These are phyloP conservation scores for Ogataea siamensis DNA, from an alignment of 805 yeast species.

Conservation along the genomic window DNA sequence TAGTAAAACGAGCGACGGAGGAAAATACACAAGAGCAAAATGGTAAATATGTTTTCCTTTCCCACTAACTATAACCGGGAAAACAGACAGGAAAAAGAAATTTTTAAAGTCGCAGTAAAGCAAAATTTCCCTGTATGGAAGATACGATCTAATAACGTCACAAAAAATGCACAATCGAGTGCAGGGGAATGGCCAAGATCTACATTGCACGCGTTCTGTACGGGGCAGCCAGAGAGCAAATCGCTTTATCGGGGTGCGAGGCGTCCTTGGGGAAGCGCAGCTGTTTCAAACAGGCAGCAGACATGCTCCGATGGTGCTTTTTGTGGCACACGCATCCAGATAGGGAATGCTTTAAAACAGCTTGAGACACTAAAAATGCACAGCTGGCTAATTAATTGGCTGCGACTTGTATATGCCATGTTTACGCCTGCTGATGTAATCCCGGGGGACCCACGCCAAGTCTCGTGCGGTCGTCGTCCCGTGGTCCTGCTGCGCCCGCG, in stretches of 20 bases:
- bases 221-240: not conserved
- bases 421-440: no score
- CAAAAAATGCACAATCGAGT: constrained; percentile 1
- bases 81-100: constrained; percentile 4
- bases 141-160: constrained; percentile 2
- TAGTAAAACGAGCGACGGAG: constrained; percentile 1
- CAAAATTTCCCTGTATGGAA: not conserved
- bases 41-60: constrained; percentile 6
- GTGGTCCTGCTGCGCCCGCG: no score
- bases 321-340: constrained; percentile 4
- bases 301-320: not conserved
- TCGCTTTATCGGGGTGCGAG: not conserved
- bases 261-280: not conserved
- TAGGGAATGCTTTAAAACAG: not conserved
- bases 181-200: constrained; percentile 1
- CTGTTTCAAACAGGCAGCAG: not conserved
- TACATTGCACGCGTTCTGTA: not conserved
- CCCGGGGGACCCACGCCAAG: no score
- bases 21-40: constrained; percentile 1
- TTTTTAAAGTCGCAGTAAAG: not conserved
- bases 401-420: no score
- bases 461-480: no score
- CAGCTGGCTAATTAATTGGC: no score
- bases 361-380: not conserved
- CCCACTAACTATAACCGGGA: constrained; percentile 2